Base-by-base conservation (phyloP, 1,139 yeast genomes). In the Blastobotrys apis region DNA sequence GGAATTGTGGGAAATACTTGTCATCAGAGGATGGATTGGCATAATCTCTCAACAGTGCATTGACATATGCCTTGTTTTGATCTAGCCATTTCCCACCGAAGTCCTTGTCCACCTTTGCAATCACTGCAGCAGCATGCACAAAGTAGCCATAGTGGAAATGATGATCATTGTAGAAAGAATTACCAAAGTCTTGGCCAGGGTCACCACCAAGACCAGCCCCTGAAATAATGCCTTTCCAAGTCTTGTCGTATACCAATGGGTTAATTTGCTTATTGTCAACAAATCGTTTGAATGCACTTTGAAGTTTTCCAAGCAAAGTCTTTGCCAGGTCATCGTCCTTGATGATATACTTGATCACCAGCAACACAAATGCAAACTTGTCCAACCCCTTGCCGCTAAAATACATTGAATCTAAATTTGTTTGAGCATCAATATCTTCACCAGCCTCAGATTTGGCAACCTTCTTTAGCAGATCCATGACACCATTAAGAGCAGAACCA, bases 121-220 rank as follows among this genome's bases (percentile, higher is more conserved):
- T 72, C 34, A 80, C 71, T 2, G 88, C 87, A 12, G 86, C 86
- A 6, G 87, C 81, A 54, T 81, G 85, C 40, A 81, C 69, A 51
- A 74, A 74, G 60, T 81, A 81, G 16, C 86, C 86, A 56, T 79
- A 81, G 58, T 81, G 87, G 74, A 80, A 81, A 57, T 81, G 86
- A 56, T 78, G 87, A 62, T 81, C 87, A 54, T 81, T 81, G 63
- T 81, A 81, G 59, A 71, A 77, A 8, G 78, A 71, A 51, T 78
- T 68, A 23, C 87, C 88, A 59, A 67, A 81, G 54, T 79, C 83
- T 37, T 74, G 74, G 41, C 49, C 45, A 4, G 75, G 68, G 47
- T 75, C 78, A 33, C 78, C 78, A 13, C 31, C 37, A 15, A 58
- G 42, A 1, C 72, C 71, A 33, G 68, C 67, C 42, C 74, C 68